Conservation (phyloP, 306 rosid genomes). For the Coriaria nepalensis region DNA sequence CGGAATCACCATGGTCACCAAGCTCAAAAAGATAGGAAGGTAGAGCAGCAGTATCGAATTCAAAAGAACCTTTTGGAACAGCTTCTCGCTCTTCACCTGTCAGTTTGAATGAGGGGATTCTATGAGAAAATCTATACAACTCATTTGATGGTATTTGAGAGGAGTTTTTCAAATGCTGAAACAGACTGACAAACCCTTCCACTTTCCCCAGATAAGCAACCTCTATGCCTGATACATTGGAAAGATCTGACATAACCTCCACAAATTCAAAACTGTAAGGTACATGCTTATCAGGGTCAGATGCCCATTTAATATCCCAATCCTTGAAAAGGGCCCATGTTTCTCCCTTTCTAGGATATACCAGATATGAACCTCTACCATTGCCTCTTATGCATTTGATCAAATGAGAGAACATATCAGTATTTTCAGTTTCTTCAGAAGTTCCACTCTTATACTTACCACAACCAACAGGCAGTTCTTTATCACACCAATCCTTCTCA, state of each 20-base stretch:
- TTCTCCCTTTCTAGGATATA: slow-evolving; percentile 75
- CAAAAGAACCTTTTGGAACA: slow-evolving; percentile 72
- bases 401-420: slow-evolving; percentile 62
- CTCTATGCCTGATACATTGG: slow-evolving; percentile 30
- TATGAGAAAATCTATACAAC: slow-evolving; percentile 68
- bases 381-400: slow-evolving; percentile 30
- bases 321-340: slow-evolving; percentile 83
- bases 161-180: slow-evolving; percentile 28
- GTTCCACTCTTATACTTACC: slow-evolving; percentile 44
- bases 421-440: slow-evolving; percentile 18
- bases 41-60: slow-evolving; percentile 74
- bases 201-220: slow-evolving; percentile 59
- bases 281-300: slow-evolving; percentile 34
- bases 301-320: slow-evolving; percentile 76
- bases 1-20: slow-evolving; percentile 14
- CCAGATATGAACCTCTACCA: slow-evolving; percentile 17
- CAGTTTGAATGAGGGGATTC: slow-evolving; percentile 58
- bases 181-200: slow-evolving; percentile 72
- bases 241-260: slow-evolving; percentile 55
- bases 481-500: slow-evolving; percentile 43
- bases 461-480: slow-evolving; percentile 56
- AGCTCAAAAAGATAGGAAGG: slow-evolving; percentile 28
- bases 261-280: slow-evolving; percentile 44
- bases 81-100: slow-evolving; percentile 58
- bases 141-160: slow-evolving; percentile 42